Evolutionary conservation across 2,329 filamentous ascomycete genomes (phyloP), one percentile per base, ranked within the genome.

Genomic region (Hymenoscyphus infarciens): DNA sequence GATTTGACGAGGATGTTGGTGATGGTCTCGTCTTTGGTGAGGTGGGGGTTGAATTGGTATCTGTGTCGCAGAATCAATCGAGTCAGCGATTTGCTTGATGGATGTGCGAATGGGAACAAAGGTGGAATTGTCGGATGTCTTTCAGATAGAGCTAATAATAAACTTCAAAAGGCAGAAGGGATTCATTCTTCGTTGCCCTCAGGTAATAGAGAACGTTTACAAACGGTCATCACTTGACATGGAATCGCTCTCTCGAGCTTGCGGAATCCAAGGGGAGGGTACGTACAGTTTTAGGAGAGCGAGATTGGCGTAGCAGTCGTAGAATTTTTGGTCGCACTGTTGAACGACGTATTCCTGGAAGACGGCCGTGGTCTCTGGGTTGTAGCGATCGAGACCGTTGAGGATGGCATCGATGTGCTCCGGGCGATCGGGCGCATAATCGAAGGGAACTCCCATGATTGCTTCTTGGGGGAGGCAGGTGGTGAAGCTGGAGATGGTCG

Each of bases 1-100:
- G 93, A 86, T 84, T 98, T 99, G 83, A 96, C 93, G 77, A 99
- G 92, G 81, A 98, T 90, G 85, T 98, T 98, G 83, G 95, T 98
- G 78, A 95, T 92, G 75, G 94, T 92, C 79, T 99, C 95, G 75
- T 97, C 91, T 82, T 95, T 94, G 75, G 93, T 88, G 72, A 97
- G 91, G 82, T 98, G 93, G 59, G 95, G 95, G 86, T 99, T 99
- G 82, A 99, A 97, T 82, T 99, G 96, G 85, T 99, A 99, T 69
- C 95, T 99, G 72, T 99, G 72, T 45, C 25, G 22, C 22, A 45
- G 3, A 65, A 57, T 63, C 66, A 61, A 57, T n/a, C 10, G 25
- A 54, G 63, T 67, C 45, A 72, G 67, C 33, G 19, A 42, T 25
- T 19, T 39, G 35, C 15, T 31, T n/a, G 5, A 15, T 13, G 55